phyloP scores from a whole-genome alignment of 805 yeast species.

The Tetrapisispora namnaoensis region DNA sequence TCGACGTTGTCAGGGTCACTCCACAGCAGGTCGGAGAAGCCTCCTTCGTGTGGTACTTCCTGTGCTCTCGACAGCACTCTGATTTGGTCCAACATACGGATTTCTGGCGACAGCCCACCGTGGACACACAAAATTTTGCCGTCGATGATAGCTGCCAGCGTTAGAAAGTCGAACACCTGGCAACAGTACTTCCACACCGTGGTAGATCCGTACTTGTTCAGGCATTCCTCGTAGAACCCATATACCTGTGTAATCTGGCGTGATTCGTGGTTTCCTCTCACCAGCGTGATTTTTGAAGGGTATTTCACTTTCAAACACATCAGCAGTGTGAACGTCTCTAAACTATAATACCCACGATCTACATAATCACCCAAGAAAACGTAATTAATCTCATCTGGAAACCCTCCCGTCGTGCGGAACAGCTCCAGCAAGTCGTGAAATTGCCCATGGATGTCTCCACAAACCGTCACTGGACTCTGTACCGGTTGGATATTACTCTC shows the following conservation, averaged over 20 bases:
- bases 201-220: conserved; percentile 86
- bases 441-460: conserved; percentile 98
- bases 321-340: conserved; percentile 86
- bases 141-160: conserved; percentile 92
- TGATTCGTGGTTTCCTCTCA: conserved; percentile 95
- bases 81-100: conserved; percentile 93
- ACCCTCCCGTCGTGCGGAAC: conserved; percentile 85
- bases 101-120: conserved; percentile 95
- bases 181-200: conserved; percentile 96
- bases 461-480: conserved; percentile 85
- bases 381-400: conserved; percentile 74
- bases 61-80: conserved; percentile 91
- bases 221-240: conserved; percentile 94
- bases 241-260: conserved; percentile 98
- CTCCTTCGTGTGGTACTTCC: conserved; percentile 98
- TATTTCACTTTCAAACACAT: conserved; percentile 89
- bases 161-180: conserved; percentile 88
- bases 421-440: conserved; percentile 89
- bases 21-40: conserved; percentile 96
- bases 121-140: conserved; percentile 92
- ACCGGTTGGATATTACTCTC: conserved; percentile 93
- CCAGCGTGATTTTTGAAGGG: conserved; percentile 78
- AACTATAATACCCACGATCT: conserved; percentile 91
- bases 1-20: conserved; percentile 96
- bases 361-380: conserved; percentile 93